Evolutionary conservation across 2,329 filamentous ascomycete genomes (phyloP), one percentile per base, ranked within the genome.

Genomic region (Epicoccum sorghinum): DNA sequence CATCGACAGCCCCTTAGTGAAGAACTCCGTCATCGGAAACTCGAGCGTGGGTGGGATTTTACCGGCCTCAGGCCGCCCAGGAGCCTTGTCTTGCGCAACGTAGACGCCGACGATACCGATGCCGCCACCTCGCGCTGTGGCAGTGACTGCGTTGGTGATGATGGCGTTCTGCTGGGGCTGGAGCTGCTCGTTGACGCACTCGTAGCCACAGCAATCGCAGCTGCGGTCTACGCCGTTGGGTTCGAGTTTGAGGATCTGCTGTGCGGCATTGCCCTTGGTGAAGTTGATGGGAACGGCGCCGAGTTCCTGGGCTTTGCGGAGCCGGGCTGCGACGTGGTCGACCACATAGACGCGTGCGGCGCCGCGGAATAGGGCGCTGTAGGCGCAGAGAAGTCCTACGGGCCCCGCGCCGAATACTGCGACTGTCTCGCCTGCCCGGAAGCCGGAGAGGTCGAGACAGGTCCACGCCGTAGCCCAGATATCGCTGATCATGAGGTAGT

Each of bases 131-230:
- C 24, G 39, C 5, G 39, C 13, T 5, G 38, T 40, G 10, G 24
- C 38, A 13, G 38, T 12, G 4, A 40, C 38, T 4, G 38, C 38
- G 12, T 40, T 40, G 24, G 24, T 25, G 23, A 40, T 40, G 38
- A 40, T 40, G 23, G 23, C 8, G 13, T 40, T 40, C 13, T 40
- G 38, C 38, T 40, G 38, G 7, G 38, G 38, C 23, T 40, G 23
- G 38, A 40, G 38, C 6, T 40, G 27, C 24, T 40, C 38, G 38
- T 40, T 40, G 23, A 40, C 38, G 38, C 38, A 40, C 9, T 40
- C 38, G 38, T 40, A 40, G 24, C 38, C 38, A n/a, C 38, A 40
- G 38, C 38, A 40, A n/a, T 40, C 38, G 13, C 38, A 40, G 38
- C 38, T 40, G 23, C 38, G 38, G 38, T 40, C 38, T 7, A 40